These are phyloP conservation scores for Papiliotrema terrestris DNA, from an alignment of 1,284 basidiomycete genomes.

Conservation along the genomic window DNA sequence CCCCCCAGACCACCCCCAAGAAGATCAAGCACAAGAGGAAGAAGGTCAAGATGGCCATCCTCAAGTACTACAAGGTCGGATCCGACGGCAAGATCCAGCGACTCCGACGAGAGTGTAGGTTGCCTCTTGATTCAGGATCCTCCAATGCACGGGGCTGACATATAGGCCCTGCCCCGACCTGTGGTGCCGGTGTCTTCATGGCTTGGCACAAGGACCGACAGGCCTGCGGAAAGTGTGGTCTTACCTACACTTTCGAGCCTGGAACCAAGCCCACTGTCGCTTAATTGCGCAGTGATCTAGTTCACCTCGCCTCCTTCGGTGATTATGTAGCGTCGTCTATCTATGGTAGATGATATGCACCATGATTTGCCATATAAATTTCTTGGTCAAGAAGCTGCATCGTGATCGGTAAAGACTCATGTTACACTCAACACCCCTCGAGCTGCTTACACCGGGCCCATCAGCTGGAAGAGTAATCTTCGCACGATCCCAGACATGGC, in stretches of 20 bases:
- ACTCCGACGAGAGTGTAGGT: constrained; percentile 83
- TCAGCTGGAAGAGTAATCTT: constrained; percentile 83
- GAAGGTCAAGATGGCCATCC: constrained; percentile 98
- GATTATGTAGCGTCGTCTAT: neutral
- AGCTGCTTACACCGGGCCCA: constrained; percentile 59
- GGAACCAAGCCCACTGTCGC: constrained; percentile 50
- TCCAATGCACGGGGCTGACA: neutral
- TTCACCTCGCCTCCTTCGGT: neutral
- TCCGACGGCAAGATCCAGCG: constrained; percentile 99
- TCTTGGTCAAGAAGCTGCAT: neutral
- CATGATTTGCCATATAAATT: neutral
- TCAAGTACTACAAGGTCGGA: constrained; percentile 99
- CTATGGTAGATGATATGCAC: neutral
- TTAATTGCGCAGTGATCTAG: no score
- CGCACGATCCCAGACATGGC: constrained; percentile 83
- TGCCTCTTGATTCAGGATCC: no score
- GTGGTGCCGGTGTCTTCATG: constrained; percentile 96
- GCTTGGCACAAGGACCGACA: constrained; percentile 93
- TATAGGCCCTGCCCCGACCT: constrained; percentile 59
- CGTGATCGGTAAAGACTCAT: no score
- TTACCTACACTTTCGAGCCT: constrained; percentile 80
- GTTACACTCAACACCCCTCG: neutral
- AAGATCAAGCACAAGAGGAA: constrained; percentile 99
- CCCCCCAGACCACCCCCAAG: constrained; percentile 84
- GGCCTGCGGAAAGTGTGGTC: constrained; percentile 90